Evolutionary conservation across 1,284 basidiomycete genomes (phyloP).

Genomic region (Ustilago vetiveriae): DNA sequence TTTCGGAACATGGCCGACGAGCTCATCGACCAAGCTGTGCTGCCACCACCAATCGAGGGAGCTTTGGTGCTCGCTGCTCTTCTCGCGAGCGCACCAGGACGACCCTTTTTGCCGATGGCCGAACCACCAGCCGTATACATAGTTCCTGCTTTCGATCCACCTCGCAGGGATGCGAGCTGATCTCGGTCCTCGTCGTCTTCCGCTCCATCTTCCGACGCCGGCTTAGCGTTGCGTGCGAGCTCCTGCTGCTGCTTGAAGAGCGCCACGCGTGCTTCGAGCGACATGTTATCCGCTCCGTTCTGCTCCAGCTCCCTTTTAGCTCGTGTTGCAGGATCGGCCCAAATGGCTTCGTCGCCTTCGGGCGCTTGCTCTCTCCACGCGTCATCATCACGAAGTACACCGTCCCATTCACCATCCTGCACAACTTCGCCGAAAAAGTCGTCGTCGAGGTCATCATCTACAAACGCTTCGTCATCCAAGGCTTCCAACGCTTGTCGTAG

Average conservation of each 20-base stretch:
- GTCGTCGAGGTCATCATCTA: constrained; percentile 73
- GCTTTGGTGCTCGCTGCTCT: constrained; percentile 57
- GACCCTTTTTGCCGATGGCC: constrained; percentile 50
- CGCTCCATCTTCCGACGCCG: constrained; percentile 12
- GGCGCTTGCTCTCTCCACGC: constrained; percentile 60
- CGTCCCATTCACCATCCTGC: constrained; percentile 69
- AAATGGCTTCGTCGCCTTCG: constrained; percentile 62
- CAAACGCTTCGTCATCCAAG: constrained; percentile 85
- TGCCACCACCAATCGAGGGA: constrained; percentile 55
- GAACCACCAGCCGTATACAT: constrained; percentile 47
- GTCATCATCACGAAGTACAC: constrained; percentile 28
- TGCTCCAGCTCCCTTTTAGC: constrained; percentile 45
- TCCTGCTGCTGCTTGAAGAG: constrained; percentile 61
- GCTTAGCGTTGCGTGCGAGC: constrained; percentile 20
- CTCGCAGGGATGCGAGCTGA: constrained; percentile 42
- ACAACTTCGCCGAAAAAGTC: constrained; percentile 73
- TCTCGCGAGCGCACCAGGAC: constrained; percentile 59
- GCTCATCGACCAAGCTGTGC: constrained; percentile 75
- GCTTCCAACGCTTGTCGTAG: constrained; percentile 92
- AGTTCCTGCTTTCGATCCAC: constrained; percentile 30
- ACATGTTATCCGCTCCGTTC: constrained; percentile 48
- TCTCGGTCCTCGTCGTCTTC: constrained; percentile 51
- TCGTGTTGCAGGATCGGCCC: constrained; percentile 46
- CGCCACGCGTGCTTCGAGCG: constrained; percentile 60
- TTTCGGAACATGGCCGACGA: constrained; percentile 95